Conservation (phyloP, 2,329 filamentous ascomycete species). For the Clonostachys sp. region DNA sequence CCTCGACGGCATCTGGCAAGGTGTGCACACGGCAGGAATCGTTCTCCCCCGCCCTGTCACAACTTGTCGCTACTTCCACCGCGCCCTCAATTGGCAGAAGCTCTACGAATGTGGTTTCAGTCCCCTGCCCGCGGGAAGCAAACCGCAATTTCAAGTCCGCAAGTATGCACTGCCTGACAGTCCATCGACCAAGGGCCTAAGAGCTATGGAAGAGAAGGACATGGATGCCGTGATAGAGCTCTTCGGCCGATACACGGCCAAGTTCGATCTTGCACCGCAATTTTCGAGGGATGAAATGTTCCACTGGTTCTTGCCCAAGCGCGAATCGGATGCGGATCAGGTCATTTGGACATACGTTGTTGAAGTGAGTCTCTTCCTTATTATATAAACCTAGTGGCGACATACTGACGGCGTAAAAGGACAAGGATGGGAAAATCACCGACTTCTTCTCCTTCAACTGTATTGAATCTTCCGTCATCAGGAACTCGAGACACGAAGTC, state of each 20-base stretch:
- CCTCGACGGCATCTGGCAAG: slow-evolving; percentile 81
- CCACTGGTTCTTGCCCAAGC: slow-evolving; percentile 79
- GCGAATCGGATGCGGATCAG: slow-evolving; percentile 58
- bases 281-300: slow-evolving; percentile 77
- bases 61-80: slow-evolving; percentile 93
- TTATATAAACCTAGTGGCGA: neutral
- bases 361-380: slow-evolving; percentile 42
- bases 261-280: slow-evolving; percentile 79
- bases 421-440: slow-evolving; percentile 73
- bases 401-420: slow-evolving; percentile 18
- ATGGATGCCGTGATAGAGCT: slow-evolving; percentile 70
- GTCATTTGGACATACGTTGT: slow-evolving; percentile 94
- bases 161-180: slow-evolving; percentile 78
- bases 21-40: slow-evolving; percentile 90
- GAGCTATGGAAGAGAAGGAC: slow-evolving; percentile 76
- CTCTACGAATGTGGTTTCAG: slow-evolving; percentile 94
- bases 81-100: slow-evolving; percentile 92
- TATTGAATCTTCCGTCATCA: slow-evolving; percentile 89
- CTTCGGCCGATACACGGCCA: slow-evolving; percentile 70
- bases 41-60: slow-evolving; percentile 88
- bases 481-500: slow-evolving; percentile 69
- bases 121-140: slow-evolving; percentile 77
- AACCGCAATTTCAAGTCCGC: slow-evolving; percentile 77
- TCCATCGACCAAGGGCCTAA: slow-evolving; percentile 70
- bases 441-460: slow-evolving; percentile 98